A percentile compares a stretch with the other conserved stretches of the same genome.
These are phyloP conservation scores for Striga asiatica DNA, from an alignment of 257 asterid genomes.

Conservation along the genomic window DNA sequence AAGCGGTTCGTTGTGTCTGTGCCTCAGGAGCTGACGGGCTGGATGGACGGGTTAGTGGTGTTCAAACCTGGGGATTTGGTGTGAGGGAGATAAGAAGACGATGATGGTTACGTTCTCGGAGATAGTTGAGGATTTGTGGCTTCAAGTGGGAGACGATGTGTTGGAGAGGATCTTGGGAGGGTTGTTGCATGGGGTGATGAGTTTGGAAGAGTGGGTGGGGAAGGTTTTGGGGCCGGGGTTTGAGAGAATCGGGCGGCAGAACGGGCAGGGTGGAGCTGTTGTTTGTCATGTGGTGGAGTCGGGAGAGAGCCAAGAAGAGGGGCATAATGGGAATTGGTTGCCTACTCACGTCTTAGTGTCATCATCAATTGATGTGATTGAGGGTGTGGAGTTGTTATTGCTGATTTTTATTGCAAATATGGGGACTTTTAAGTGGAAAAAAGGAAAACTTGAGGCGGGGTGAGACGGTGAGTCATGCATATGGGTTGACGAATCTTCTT, in stretches of 20 bases:
- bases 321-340: slow-evolving; percentile 46
- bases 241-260: slow-evolving; percentile 28
- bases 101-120: slow-evolving; percentile 37
- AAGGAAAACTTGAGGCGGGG: no score
- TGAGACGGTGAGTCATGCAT: no score
- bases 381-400: slow-evolving; percentile 12
- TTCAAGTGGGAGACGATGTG: slow-evolving; percentile 55
- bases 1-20: slow-evolving; percentile 31
- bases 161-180: slow-evolving; percentile 68
- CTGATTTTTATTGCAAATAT: slow-evolving; percentile 37
- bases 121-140: slow-evolving; percentile 26
- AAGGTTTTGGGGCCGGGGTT: slow-evolving; percentile 54
- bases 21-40: slow-evolving; percentile 40
- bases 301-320: slow-evolving; percentile 19
- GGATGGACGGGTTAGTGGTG: slow-evolving; percentile 36
- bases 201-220: slow-evolving; percentile 61
- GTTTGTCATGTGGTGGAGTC: slow-evolving; percentile 53
- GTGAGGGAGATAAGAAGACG: slow-evolving; percentile 54
- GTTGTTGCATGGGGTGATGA: slow-evolving; percentile 48
- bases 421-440: not conserved
- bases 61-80: slow-evolving; percentile 41
- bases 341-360: slow-evolving; percentile 52
- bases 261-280: slow-evolving; percentile 9
- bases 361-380: slow-evolving; percentile 2
- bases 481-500: no score